phyloP scores from a whole-genome alignment of 1,284 basidiomycete genomes.

The Mycena sp. region DNA sequence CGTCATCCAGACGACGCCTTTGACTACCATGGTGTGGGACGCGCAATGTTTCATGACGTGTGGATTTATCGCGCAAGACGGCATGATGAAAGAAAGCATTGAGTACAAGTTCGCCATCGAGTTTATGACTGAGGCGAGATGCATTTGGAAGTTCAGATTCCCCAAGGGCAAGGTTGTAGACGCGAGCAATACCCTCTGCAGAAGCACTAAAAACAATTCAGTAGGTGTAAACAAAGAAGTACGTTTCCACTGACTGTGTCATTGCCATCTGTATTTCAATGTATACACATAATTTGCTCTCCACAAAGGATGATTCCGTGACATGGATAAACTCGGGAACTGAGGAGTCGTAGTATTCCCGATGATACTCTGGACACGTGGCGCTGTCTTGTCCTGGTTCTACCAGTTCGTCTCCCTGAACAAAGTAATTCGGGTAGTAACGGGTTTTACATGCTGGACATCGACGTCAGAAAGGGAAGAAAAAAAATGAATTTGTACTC shows the following conservation, averaged over 20 bases:
- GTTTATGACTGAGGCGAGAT: constrained; percentile 11
- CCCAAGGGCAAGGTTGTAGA: constrained; percentile 31
- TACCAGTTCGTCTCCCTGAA: constrained; percentile 15
- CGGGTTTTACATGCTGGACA: constrained; percentile 28
- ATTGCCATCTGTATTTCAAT: constrained; percentile 25
- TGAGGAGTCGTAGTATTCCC: constrained; percentile 20
- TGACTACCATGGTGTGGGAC: constrained; percentile 24
- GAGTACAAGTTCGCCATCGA: constrained; percentile 15
- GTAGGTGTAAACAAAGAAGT: not conserved
- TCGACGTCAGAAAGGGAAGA: not conserved
- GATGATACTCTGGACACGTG: not conserved
- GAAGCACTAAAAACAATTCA: constrained; percentile 24
- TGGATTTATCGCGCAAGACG: constrained; percentile 19
- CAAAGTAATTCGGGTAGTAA: constrained; percentile 30
- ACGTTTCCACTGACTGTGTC: constrained; percentile 14
- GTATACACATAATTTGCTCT: constrained; percentile 23
- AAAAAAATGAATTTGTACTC: not conserved
- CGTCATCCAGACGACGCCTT: constrained; percentile 21
- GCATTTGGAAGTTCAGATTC: not conserved
- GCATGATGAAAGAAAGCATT: constrained; percentile 30
- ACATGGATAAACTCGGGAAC: constrained; percentile 31
- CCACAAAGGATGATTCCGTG: constrained; percentile 19
- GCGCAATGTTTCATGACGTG: not conserved
- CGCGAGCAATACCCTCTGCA: constrained; percentile 26
- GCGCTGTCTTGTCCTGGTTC: not conserved